Base-by-base conservation (phyloP, 2,329 filamentous ascomycete species). In the Venturia pyrina region DNA sequence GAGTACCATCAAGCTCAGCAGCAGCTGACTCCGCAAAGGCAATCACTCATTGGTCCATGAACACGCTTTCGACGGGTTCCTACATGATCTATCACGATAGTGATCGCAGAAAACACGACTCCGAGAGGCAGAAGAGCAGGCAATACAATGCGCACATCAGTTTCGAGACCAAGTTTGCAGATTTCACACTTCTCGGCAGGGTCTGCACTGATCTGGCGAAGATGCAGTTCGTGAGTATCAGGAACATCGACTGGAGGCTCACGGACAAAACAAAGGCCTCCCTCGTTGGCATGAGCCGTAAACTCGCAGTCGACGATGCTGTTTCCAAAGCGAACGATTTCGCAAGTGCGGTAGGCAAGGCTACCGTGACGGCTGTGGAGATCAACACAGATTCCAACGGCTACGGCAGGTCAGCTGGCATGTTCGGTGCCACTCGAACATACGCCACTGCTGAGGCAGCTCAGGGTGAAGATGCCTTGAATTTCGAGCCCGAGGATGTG, bases 21-120 rank as follows among this genome's bases (percentile, higher is more conserved):
- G 34, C 32, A 17, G 15, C 37, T n/a, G 28, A 44, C n/a, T 32
- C 19, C 3, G 60, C 60, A 4, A 19, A 17, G 24, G 37, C 60
- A 21, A 62, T 62, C 40, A 62, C 60, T 6, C 40, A 62, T 10
- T 62, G 60, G 60, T 37, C 28, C 37, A 62, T 62, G 60, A 62
- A 48, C 40, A 62, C 60, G 15, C 60, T 62, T n/a, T 43, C 60
- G 13, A 62, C 60, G 4, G 37, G 60, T 7, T 62, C 60, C 24
- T 62, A 62, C 44, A 44, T 28, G 21, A 13, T 62, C 40, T 24
- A 62, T 24, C 40, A 44, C 60, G 40, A 43, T 34, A 11, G 21
- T 5, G 44, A 43, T 43, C 19, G 24, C 60, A 62, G 5, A 17
- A 48, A 24, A 44, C 40, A 40, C 32, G 21, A 40, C 1, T 44